A percentile compares a stretch with the other conserved stretches of the same genome.
Conservation (phyloP, 2,329 filamentous ascomycete species). For the Colletotrichum sp. region DNA sequence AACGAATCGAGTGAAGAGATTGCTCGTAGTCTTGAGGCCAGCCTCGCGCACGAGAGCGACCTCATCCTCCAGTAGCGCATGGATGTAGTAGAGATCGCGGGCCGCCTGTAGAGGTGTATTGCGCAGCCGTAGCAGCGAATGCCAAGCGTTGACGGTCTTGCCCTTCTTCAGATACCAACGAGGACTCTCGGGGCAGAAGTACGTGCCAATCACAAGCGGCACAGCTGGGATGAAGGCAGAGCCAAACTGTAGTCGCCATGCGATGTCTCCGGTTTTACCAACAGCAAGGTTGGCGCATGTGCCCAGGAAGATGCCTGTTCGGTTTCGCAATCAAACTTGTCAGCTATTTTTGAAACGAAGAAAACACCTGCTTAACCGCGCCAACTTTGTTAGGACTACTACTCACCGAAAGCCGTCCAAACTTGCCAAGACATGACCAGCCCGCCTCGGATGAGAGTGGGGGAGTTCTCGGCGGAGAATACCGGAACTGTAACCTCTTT, state of each 20-base stretch:
- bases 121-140: slow-evolving; percentile 60
- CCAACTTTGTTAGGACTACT: slow-evolving; percentile 57
- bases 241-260: slow-evolving; percentile 66
- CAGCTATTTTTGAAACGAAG: background rate
- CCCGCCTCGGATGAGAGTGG: slow-evolving; percentile 56
- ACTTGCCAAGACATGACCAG: slow-evolving; percentile 62
- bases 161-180: slow-evolving; percentile 71
- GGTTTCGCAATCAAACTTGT: background rate
- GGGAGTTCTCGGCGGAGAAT: slow-evolving; percentile 58
- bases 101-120: slow-evolving; percentile 65
- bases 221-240: slow-evolving; percentile 67
- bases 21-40: slow-evolving; percentile 43
- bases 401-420: slow-evolving; percentile 58
- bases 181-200: slow-evolving; percentile 69
- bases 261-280: slow-evolving; percentile 52
- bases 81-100: slow-evolving; percentile 67
- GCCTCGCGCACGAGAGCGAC: slow-evolving; percentile 27
- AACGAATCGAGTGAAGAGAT: slow-evolving; percentile 53
- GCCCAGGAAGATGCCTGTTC: slow-evolving; percentile 53
- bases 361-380: slow-evolving; percentile 34
- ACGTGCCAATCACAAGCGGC: slow-evolving; percentile 58
- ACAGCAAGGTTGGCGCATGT: slow-evolving; percentile 63
- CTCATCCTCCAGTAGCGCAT: slow-evolving; percentile 40
- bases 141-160: slow-evolving; percentile 57
- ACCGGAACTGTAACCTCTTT: slow-evolving; percentile 55